Conservation (phyloP, 768 basidiomycete genomes). For the Leucocoprinus sp. region DNA sequence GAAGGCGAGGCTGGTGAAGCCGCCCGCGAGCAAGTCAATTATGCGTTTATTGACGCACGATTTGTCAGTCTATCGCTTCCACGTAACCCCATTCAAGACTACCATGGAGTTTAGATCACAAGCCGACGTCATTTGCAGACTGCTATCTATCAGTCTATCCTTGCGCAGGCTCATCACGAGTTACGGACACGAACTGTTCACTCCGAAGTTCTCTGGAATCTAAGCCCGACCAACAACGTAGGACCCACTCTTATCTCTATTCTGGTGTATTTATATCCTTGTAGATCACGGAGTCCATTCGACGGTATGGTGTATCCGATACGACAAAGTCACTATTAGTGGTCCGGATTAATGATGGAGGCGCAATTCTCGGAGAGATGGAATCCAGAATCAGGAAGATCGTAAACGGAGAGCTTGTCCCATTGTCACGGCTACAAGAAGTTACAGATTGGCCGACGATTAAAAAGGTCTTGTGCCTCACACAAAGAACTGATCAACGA, state of each 20-base stretch:
- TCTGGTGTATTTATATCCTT: not conserved
- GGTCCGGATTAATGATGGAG: constrained; percentile 49
- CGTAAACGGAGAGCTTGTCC: constrained; percentile 49
- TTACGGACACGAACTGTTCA: constrained; percentile 63
- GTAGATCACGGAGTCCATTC: constrained; percentile 84
- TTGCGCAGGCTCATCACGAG: constrained; percentile 49
- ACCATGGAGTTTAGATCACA: constrained; percentile 51
- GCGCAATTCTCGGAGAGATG: constrained; percentile 27
- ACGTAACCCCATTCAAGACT: not conserved
- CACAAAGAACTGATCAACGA: not conserved
- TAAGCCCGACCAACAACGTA: constrained; percentile 87
- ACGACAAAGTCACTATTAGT: constrained; percentile 58
- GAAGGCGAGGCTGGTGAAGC: constrained; percentile 51
- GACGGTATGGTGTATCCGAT: constrained; percentile 77
- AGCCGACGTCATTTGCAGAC: constrained; percentile 77
- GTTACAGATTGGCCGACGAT: constrained; percentile 67
- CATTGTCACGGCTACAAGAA: constrained; percentile 33
- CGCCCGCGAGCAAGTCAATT: constrained; percentile 76
- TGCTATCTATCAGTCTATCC: constrained; percentile 74
- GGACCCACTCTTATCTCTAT: not conserved
- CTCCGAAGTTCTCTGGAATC: constrained; percentile 81
- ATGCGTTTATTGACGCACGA: constrained; percentile 82
- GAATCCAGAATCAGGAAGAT: constrained; percentile 45
- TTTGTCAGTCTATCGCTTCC: constrained; percentile 44
- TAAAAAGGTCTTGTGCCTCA: constrained; percentile 49